Evolutionary conservation across 805 yeast genomes (phyloP).

Genomic region (Zygoascus biomembranicola): DNA sequence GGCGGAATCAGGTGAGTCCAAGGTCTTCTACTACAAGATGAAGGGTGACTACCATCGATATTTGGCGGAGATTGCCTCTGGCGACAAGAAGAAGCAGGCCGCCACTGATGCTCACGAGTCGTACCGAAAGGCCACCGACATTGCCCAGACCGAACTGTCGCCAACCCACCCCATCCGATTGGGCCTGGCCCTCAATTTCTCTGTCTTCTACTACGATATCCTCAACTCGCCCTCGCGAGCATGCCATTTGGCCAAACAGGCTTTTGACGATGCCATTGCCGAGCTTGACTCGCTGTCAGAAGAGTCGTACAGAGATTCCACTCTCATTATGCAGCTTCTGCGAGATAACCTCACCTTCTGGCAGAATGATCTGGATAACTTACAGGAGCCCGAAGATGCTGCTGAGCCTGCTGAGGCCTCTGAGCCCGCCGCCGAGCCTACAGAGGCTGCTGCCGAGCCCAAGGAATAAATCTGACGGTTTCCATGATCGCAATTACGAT

Average conservation of each 20-base stretch:
- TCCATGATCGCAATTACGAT: neutral
- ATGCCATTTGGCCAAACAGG: constrained; percentile 97
- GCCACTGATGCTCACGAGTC: constrained; percentile 93
- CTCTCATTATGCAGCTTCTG: constrained; percentile 95
- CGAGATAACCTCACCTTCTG: constrained; percentile 97
- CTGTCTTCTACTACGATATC: constrained; percentile 97
- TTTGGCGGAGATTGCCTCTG: constrained; percentile 92
- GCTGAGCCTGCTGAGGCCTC: constrained; percentile 13
- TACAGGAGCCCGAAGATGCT: constrained; percentile 14
- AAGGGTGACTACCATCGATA: constrained; percentile 99
- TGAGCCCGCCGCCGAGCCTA: constrained; percentile 9
- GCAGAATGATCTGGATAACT: constrained; percentile 54
- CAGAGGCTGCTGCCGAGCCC: constrained; percentile 7
- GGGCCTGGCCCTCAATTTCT: constrained; percentile 95
- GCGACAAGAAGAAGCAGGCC: constrained; percentile 90
- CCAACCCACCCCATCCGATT: constrained; percentile 99
- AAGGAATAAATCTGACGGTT: constrained; percentile 1
- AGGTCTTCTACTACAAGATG: constrained; percentile 98
- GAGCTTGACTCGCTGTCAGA: constrained; percentile 96
- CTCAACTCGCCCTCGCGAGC: constrained; percentile 98
- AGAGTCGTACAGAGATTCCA: constrained; percentile 96
- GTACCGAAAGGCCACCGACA: constrained; percentile 93
- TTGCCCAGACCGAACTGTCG: constrained; percentile 95
- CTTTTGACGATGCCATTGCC: constrained; percentile 98
- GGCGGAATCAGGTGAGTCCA: constrained; percentile 96